phyloP scores from a whole-genome alignment of 2,329 filamentous ascomycete genomes.

The Alternaria incomplexa region DNA sequence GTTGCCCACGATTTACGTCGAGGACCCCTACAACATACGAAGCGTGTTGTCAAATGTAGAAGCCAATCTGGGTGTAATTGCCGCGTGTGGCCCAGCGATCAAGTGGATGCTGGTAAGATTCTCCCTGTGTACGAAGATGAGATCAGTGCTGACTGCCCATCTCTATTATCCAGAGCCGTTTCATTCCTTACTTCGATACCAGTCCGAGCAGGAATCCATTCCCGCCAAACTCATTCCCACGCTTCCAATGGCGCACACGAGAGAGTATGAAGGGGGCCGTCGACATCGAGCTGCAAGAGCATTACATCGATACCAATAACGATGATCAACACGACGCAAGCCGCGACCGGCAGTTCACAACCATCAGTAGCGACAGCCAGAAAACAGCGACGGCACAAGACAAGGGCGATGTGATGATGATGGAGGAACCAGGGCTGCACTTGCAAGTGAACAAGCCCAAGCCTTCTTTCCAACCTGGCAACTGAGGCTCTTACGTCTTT shows the following conservation, averaged over 20 bases:
- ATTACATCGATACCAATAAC: neutral
- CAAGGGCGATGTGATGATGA: too few relatives aligned
- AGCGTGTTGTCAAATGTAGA: conserved; percentile 13
- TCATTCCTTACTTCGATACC: conserved; percentile 9
- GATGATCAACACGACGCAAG: neutral
- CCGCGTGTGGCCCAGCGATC: conserved; percentile 8
- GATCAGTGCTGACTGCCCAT: too few relatives aligned
- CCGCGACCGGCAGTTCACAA: neutral
- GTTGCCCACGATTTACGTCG: neutral
- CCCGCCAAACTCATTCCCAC: neutral
- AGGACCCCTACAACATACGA: conserved; percentile 9
- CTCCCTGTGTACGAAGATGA: neutral
- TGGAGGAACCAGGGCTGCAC: too few relatives aligned
- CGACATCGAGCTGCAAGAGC: neutral
- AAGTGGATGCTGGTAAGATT: conserved; percentile 12
- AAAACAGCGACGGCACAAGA: neutral
- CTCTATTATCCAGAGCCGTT: neutral
- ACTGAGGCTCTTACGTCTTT: too few relatives aligned
- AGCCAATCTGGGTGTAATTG: conserved; percentile 11
- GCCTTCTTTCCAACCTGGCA: too few relatives aligned
- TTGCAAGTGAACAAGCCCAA: too few relatives aligned
- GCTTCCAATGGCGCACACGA: neutral
- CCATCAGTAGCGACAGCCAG: neutral
- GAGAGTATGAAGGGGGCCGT: neutral
- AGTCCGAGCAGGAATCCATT: neutral